phyloP scores from a whole-genome alignment of 495 filamentous ascomycete genomes.

The Penicillium ochrochloron region DNA sequence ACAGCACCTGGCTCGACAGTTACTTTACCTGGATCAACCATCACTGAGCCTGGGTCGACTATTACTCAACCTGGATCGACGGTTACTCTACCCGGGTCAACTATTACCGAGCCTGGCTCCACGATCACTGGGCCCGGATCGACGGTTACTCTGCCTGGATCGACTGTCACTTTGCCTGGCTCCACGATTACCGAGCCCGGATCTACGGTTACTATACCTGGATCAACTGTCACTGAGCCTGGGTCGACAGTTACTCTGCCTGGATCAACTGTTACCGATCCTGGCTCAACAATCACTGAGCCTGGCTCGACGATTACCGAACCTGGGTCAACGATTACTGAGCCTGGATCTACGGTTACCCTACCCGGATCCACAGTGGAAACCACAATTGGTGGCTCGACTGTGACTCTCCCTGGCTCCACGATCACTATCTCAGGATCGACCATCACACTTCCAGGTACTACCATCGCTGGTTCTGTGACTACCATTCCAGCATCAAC shows the following conservation, averaged over 20 bases:
- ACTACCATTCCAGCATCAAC: constrained; percentile 6
- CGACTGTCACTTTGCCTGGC: neutral
- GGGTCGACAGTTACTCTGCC: neutral
- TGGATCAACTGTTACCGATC: neutral
- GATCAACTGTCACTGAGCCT: neutral
- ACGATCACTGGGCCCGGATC: constrained; percentile 6
- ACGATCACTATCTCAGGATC: neutral
- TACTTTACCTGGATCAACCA: neutral
- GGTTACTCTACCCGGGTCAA: neutral
- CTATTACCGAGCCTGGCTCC: neutral
- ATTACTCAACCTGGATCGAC: neutral
- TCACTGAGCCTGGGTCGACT: neutral
- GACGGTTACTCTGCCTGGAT: neutral
- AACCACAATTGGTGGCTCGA: no score
- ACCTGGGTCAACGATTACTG: neutral
- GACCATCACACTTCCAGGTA: constrained; percentile 1
- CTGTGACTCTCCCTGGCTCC: neutral
- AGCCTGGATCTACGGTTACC: neutral
- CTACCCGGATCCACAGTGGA: neutral
- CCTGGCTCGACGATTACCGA: neutral
- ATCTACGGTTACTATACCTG: neutral
- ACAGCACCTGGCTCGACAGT: neutral
- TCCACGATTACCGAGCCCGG: neutral
- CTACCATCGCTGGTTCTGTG: neutral
- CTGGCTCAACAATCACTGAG: neutral